phyloP scores from a whole-genome alignment of 2,329 filamentous ascomycete genomes.

The Ophiostoma populinum region DNA sequence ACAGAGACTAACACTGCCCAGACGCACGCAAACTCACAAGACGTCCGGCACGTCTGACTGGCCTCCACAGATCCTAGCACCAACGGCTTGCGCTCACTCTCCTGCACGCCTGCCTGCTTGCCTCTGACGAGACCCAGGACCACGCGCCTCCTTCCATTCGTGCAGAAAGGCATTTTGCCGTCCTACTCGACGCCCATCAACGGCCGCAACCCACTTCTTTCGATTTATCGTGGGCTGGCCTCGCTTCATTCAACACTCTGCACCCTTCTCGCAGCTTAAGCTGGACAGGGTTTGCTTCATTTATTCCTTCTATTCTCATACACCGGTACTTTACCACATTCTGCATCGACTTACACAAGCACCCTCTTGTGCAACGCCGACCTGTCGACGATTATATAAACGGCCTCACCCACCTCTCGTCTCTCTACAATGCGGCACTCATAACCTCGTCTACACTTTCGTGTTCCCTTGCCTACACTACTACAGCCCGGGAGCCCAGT shows the following conservation, averaged over 20 bases:
- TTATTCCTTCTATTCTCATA: not conserved
- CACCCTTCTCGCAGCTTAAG: too few species aligned
- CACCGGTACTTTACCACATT: too few species aligned
- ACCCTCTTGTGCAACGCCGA: not conserved
- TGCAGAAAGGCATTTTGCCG: not conserved
- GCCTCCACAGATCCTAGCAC: not conserved
- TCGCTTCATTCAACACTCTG: too few species aligned
- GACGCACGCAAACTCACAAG: not conserved
- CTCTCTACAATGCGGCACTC: conserved; percentile 8
- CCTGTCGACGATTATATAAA: conserved; percentile 2
- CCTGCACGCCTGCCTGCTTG: not conserved
- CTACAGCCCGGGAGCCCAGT: not conserved
- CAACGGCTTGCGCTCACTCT: not conserved
- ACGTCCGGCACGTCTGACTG: not conserved
- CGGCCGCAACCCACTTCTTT: too few species aligned
- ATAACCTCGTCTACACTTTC: conserved; percentile 3
- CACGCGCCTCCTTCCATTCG: not conserved
- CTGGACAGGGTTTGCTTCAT: not conserved
- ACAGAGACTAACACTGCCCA: not conserved
- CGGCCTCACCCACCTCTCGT: not conserved
- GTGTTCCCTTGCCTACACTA: conserved; percentile 1
- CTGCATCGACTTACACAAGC: conserved; percentile 5
- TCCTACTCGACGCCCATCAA: too few species aligned
- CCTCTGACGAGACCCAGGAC: conserved; percentile 4
- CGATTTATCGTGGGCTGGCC: conserved; percentile 9